A percentile compares a stretch with the other conserved stretches of the same genome.
These are phyloP conservation scores for Tarenaya hassleriana DNA, from an alignment of 345 rosid genomes.

Conservation along the genomic window DNA sequence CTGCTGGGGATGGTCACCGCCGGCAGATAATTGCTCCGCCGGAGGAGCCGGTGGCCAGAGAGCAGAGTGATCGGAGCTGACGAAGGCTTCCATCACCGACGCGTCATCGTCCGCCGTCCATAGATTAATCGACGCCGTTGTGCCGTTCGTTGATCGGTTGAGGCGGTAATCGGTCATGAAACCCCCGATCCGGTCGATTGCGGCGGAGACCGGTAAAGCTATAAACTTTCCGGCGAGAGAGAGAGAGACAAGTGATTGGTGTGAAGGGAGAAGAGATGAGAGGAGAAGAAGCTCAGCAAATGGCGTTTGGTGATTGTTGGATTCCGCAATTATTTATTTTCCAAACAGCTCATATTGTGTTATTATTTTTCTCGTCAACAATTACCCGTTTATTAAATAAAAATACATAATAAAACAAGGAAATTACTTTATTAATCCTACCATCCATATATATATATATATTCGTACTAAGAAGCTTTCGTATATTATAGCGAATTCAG, in stretches of 20 bases:
- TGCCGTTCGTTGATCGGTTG: background rate
- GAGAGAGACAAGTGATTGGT: conserved; percentile 16
- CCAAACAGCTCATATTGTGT: background rate
- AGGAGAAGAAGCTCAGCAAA: conserved; percentile 23
- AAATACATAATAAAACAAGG: too few relatives aligned
- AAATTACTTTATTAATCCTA: too few relatives aligned
- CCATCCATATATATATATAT: too few relatives aligned
- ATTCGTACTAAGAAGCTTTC: too few relatives aligned
- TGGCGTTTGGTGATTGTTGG: conserved; percentile 23
- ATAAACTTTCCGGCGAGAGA: conserved; percentile 9
- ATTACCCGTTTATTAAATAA: too few relatives aligned
- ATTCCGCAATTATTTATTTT: conserved; percentile 6
- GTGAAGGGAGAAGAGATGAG: conserved; percentile 19
- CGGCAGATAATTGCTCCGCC: conserved; percentile 10
- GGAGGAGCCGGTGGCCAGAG: conserved; percentile 53
- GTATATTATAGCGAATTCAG: too few relatives aligned
- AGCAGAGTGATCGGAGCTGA: conserved; percentile 59
- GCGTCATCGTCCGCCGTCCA: conserved; percentile 72
- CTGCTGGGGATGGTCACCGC: too few relatives aligned
- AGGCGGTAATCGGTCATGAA: conserved; percentile 23
- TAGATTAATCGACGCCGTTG: conserved; percentile 42
- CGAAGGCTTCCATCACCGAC: conserved; percentile 92
- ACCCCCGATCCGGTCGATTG: background rate
- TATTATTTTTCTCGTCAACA: background rate
- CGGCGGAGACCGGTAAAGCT: too few relatives aligned